Conservation (phyloP, 352 stramenopile genomes). For the Phytophthora ohioensis region DNA sequence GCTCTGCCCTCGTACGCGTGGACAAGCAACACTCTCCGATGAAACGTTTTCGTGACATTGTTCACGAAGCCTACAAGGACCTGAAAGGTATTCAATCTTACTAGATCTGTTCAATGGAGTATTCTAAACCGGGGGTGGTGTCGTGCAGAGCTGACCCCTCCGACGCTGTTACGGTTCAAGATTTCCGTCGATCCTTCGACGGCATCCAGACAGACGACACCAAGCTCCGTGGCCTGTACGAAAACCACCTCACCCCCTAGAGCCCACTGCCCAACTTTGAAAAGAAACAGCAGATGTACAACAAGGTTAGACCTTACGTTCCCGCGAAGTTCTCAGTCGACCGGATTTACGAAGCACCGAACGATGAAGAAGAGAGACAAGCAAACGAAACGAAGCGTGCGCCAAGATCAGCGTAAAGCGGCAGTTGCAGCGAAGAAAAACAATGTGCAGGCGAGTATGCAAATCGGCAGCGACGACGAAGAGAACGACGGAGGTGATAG, state of each 20-base stretch:
- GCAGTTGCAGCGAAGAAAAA: no score
- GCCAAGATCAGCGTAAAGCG: neutral
- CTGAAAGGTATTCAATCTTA: neutral
- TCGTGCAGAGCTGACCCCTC: neutral
- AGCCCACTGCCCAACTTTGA: constrained; percentile 7
- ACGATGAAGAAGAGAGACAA: neutral
- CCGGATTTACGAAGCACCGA: constrained; percentile 3
- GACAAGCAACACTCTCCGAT: neutral
- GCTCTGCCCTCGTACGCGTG: constrained; percentile 1
- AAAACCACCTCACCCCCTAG: neutral
- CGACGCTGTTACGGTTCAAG: neutral
- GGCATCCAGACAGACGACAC: neutral
- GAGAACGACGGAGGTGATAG: no score
- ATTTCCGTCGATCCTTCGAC: constrained; percentile 8
- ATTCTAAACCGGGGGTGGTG: neutral
- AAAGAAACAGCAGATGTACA: constrained; percentile 12
- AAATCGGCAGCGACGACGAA: no score
- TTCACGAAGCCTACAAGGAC: constrained; percentile 1
- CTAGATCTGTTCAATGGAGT: neutral
- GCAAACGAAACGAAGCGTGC: neutral
- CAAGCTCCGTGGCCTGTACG: neutral
- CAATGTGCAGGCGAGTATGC: no score
- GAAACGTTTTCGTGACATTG: neutral
- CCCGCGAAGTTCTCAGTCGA: no score
- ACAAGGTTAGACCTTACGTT: no score